These are phyloP conservation scores for Dioscorea alata DNA, from an alignment of 106 monocot genomes.

Conservation along the genomic window DNA sequence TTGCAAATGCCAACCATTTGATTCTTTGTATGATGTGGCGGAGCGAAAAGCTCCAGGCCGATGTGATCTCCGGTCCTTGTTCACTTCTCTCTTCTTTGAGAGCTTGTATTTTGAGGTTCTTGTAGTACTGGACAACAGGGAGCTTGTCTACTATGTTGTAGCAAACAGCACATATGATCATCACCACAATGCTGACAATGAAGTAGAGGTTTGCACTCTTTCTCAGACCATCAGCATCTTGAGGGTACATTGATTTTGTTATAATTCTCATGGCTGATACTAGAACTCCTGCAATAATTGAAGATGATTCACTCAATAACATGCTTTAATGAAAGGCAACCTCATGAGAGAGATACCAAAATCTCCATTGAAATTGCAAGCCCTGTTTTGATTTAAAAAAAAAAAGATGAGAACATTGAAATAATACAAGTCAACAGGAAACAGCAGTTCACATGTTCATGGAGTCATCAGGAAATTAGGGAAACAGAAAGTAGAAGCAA, in stretches of 20 bases:
- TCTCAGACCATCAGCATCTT: conserved; percentile 4
- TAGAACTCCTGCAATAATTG: not conserved
- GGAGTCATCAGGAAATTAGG: too few species aligned
- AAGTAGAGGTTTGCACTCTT: conserved; percentile 9
- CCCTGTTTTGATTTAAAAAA: too few species aligned
- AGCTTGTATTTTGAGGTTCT: conserved; percentile 1
- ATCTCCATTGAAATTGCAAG: too few species aligned
- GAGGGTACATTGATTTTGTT: conserved; percentile 3
- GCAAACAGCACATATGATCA: conserved; percentile 4
- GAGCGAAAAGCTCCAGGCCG: not conserved
- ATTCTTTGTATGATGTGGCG: not conserved
- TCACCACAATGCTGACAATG: conserved; percentile 6
- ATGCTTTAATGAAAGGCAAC: too few species aligned
- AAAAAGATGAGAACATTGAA: too few species aligned
- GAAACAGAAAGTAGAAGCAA: too few species aligned
- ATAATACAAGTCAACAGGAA: too few species aligned
- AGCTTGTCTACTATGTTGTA: conserved; percentile 6
- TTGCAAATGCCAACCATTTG: conserved; percentile 1
- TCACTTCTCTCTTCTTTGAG: conserved; percentile 4
- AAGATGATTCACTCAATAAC: too few species aligned
- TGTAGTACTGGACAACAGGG: conserved; percentile 6
- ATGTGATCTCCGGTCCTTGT: not conserved
- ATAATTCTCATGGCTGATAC: conserved; percentile 6
- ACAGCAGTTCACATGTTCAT: too few species aligned
- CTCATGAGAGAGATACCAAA: too few species aligned